Percentiles rank a stretch among this genome's conserved stretches.
Evolutionary conservation across 345 rosid genomes (phyloP).

Genomic region (Citrus inodora): DNA sequence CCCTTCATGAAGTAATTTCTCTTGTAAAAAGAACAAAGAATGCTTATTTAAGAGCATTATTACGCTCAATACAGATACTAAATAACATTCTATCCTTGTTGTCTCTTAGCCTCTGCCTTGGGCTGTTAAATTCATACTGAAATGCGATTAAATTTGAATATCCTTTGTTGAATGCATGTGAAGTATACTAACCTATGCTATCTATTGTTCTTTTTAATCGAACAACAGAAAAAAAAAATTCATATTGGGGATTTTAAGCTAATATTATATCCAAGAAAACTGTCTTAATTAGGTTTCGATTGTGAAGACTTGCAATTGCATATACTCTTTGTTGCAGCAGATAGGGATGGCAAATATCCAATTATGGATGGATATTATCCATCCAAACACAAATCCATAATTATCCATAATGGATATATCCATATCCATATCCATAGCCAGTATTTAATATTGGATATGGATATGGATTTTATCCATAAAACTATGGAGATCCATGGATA

Average conservation of each 20-base stretch:
- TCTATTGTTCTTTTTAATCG: not conserved
- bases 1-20: no score
- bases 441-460: no score
- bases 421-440: no score
- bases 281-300: conserved; percentile 56
- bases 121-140: not conserved
- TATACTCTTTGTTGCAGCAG: conserved; percentile 87
- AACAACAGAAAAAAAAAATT: not conserved
- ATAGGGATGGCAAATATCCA: no score
- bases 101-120: not conserved
- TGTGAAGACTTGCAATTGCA: conserved; percentile 93
- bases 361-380: no score
- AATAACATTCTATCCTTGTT: not conserved
- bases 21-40: conserved; percentile 18
- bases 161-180: no score
- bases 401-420: no score
- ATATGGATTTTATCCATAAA: no score
- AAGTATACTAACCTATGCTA: no score
- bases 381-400: no score
- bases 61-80: conserved; percentile 85
- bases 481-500: no score
- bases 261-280: not conserved
- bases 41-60: conserved; percentile 72
- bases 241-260: not conserved
- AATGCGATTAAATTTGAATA: not conserved